Evolutionary conservation across 1,284 basidiomycete genomes (phyloP), one percentile per base, ranked within the genome.

Genomic region (Bjerkandera adusta): DNA sequence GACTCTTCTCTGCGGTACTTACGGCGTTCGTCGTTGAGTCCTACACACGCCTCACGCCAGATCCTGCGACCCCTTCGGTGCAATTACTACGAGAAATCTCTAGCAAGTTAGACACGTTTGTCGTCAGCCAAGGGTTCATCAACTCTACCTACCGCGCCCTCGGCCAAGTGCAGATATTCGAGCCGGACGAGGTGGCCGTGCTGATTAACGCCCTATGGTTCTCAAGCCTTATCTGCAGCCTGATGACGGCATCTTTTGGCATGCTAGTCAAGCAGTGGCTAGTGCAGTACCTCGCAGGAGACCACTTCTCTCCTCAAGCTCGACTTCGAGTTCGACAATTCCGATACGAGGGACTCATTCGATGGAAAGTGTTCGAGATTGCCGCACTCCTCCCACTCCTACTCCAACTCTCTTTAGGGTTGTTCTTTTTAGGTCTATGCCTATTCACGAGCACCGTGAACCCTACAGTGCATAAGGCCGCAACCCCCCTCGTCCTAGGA

Each of bases 121-220:
- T 15, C 8, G 29, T 49, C 26, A 49, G 34, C 32, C 7, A n/a
- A n/a, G 26, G 8, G 22, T 49, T 49, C 22, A 18, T 36, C 13
- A 49, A 49, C 26, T 44, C 47, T 3, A 49, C 47, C 10, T 10
- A 16, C 24, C 18, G 11, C 8, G 33, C 26, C 12, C 12, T 27
- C 5, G 13, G 34, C 12, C 22, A 24, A 18, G 18, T 35, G 22
- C 18, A 21, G 7, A 12, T 20, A 5, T 38, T 39, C 21, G n/a
- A 36, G n/a, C 47, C 47, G 3, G 7, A 36, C 12, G 10, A 12
- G 13, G 27, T 22, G 12, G 43, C 43, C 4, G 37, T 49, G 11
- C 43, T 29, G 15, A 36, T 49, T 32, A 49, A 49, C 21, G 43
- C 38, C 12, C 43, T 49, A 10, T 49, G 48, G 48, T 49, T 49